A percentile compares a stretch with the other conserved stretches of the same genome.
These are phyloP conservation scores for Cyclotella choctawhatcheeana DNA, from an alignment of 108 stramenopile genomes.

Conservation along the genomic window DNA sequence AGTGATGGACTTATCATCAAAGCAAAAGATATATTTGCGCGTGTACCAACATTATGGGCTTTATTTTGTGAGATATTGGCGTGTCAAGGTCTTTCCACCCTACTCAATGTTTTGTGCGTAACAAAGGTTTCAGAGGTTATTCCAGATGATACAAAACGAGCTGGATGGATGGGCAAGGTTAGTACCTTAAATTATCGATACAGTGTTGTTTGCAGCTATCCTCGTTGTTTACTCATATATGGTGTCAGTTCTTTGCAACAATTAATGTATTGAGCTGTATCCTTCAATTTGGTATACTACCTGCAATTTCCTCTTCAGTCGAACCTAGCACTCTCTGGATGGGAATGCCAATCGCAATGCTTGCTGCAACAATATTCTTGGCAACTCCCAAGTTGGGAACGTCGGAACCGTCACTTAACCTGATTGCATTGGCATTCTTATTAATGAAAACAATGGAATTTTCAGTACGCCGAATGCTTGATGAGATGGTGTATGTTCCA, in stretches of 20 bases:
- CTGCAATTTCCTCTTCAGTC: constrained; percentile 49
- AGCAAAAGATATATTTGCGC: constrained; percentile 64
- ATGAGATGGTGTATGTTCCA: constrained; percentile 86
- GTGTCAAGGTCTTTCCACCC: constrained; percentile 79
- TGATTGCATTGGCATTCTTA: constrained; percentile 68
- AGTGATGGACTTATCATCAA: constrained; percentile 51
- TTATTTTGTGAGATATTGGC: constrained; percentile 85
- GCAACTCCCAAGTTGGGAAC: constrained; percentile 20
- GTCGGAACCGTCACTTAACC: constrained; percentile 64
- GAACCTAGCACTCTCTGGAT: constrained; percentile 75
- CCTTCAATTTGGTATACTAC: constrained; percentile 80
- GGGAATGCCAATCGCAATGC: constrained; percentile 60
- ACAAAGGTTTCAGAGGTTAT: constrained; percentile 61
- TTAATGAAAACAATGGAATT: constrained; percentile 88
- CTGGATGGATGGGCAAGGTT: constrained; percentile 74
- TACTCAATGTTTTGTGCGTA: constrained; percentile 81
- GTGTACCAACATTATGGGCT: constrained; percentile 79
- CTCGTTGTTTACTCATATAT: too few relatives aligned
- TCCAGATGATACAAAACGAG: constrained; percentile 69
- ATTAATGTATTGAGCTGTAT: constrained; percentile 64
- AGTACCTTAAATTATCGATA: background rate
- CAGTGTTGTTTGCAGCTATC: too few relatives aligned
- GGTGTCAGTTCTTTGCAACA: constrained; percentile 72
- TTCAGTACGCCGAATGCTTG: constrained; percentile 83
- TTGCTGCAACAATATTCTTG: constrained; percentile 29